A percentile compares a stretch with the other conserved stretches of the same genome.
Evolutionary conservation across 495 filamentous ascomycete genomes (phyloP).

Genomic region (Penicillium malachiteum): DNA sequence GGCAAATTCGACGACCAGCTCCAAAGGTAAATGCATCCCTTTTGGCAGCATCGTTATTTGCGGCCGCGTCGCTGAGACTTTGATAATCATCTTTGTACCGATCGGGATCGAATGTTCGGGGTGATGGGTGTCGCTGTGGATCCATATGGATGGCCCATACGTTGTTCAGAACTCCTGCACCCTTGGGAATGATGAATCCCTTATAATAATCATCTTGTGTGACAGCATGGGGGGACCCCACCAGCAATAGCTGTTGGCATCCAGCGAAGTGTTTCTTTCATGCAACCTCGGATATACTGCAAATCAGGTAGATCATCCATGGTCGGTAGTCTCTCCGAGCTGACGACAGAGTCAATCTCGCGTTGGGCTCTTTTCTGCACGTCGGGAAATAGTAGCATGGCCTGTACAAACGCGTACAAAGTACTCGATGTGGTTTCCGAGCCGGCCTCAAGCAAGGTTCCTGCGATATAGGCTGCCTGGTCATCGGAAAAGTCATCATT

Average conservation of each 20-base stretch:
- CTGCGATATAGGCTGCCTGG: constrained; percentile 40
- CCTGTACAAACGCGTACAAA: constrained; percentile 42
- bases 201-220: constrained; percentile 54
- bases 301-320: constrained; percentile 31
- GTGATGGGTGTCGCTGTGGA: constrained; percentile 41
- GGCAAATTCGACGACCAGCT: constrained; percentile 31
- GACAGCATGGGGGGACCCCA: constrained; percentile 56
- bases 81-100: constrained; percentile 40
- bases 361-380: constrained; percentile 50
- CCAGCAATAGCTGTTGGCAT: constrained; percentile 38
- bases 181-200: constrained; percentile 50
- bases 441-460: constrained; percentile 44
- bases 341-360: constrained; percentile 52
- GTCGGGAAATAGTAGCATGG: constrained; percentile 42
- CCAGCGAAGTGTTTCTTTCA: constrained; percentile 46
- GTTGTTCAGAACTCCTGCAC: constrained; percentile 43
- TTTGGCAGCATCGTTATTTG: constrained; percentile 37
- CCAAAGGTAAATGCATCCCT: constrained; percentile 34
- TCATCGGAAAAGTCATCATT: constrained; percentile 30
- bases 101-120: constrained; percentile 54
- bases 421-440: constrained; percentile 43
- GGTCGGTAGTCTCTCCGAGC: constrained; percentile 30
- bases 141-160: constrained; percentile 50
- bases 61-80: constrained; percentile 34
- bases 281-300: constrained; percentile 36